phyloP scores from a whole-genome alignment of 2,329 filamentous ascomycete genomes.

The Lachnellula hyalina region DNA sequence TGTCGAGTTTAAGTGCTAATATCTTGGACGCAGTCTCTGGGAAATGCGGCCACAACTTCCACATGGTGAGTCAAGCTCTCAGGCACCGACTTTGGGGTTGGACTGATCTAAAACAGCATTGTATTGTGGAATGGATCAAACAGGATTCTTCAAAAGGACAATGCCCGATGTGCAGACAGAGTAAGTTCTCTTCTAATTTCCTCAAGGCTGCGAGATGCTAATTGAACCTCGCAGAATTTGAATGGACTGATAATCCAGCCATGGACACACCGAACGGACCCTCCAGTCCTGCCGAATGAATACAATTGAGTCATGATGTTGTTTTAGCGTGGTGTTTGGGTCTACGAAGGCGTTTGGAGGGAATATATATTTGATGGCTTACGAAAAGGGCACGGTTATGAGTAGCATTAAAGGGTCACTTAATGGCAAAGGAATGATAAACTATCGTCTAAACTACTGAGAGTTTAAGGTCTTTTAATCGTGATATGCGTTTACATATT shows the following conservation, averaged over 20 bases:
- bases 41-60: slow-evolving; percentile 95
- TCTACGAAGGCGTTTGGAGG: background rate
- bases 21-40: slow-evolving; percentile 64
- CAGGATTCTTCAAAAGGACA: slow-evolving; percentile 90
- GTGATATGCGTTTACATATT: no score
- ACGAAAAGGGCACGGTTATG: no score
- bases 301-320: background rate
- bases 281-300: background rate
- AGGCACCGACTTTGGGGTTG: background rate
- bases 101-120: slow-evolving; percentile 58
- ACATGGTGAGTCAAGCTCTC: slow-evolving; percentile 62
- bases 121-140: slow-evolving; percentile 92
- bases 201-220: background rate
- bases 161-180: slow-evolving; percentile 97
- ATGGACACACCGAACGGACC: background rate
- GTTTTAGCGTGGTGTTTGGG: background rate
- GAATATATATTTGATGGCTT: no score
- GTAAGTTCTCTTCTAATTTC: slow-evolving; percentile 43
- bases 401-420: no score
- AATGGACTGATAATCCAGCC: slow-evolving; percentile 36
- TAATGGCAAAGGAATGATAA: no score
- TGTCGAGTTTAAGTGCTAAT: slow-evolving; percentile 3
- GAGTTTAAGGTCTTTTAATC: no score
- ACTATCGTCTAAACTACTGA: no score
- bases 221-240: slow-evolving; percentile 39